phyloP scores from a whole-genome alignment of 257 asterid genomes.

The Solanum lycopersicoides region DNA sequence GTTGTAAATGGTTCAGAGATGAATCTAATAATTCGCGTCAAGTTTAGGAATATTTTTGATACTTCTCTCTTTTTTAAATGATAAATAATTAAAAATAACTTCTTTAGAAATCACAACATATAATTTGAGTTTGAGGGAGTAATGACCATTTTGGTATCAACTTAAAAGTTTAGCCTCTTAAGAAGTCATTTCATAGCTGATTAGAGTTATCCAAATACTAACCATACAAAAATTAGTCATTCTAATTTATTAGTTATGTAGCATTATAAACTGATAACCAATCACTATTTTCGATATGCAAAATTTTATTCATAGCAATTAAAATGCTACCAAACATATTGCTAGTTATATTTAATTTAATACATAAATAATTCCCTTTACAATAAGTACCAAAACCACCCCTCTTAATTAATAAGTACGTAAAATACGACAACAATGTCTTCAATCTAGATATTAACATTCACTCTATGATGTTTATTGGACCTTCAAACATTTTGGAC shows the following conservation, averaged over 20 bases:
- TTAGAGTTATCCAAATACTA: background rate
- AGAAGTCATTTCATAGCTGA: too few species aligned
- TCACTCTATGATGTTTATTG: background rate
- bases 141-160: background rate
- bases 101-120: too few species aligned
- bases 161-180: background rate
- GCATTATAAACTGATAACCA: background rate
- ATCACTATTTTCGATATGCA: background rate
- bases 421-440: background rate
- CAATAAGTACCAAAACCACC: background rate
- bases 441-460: background rate
- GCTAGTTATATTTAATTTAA: background rate
- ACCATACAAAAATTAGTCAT: background rate
- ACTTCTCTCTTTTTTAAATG: too few species aligned
- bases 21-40: too few species aligned
- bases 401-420: background rate
- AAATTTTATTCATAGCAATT: background rate
- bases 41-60: too few species aligned
- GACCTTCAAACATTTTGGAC: background rate
- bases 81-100: too few species aligned
- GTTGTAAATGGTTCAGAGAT: rapidly evolving
- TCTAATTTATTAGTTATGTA: background rate
- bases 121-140: background rate
- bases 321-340: background rate
- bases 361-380: background rate